Base-by-base conservation (phyloP, 306 rosid species). In the Acacia melanoxylon region DNA sequence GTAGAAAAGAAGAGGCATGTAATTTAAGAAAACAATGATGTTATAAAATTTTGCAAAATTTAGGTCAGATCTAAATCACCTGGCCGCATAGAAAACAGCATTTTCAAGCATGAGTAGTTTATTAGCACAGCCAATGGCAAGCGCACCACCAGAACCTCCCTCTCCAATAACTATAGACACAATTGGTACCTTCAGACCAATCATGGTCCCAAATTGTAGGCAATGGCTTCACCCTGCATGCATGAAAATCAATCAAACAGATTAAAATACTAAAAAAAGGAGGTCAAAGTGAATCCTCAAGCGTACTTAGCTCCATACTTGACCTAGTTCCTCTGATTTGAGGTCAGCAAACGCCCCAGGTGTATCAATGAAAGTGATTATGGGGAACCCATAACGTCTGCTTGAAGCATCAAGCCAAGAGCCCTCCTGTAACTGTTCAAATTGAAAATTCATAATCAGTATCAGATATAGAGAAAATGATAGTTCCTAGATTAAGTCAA, bases 141-240 rank as follows among this genome's bases (percentile, higher is more conserved):
- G 98, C 63, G 99, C 99, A 83, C 99, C 99, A 74, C 99, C 99
- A 77, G 99, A 95, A 69, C 99, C 99, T 77, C 99, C 99, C 92
- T 95, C 99, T 71, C 99, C 99, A 59, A 95, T 92, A 87, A 95
- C 97, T 58, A 95, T 92, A 46, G 98, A 92, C 63, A 95, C 35
- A 76, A 95, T 52, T 33, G 99, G 99, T 80, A 95, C 98, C 89
- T 93, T 95, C 85, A 95, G 86, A 80, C 97, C 99, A 75, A 95
- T 93, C 99, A 93, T 95, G 70, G 93, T 69, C 83, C 96, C 92
- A 95, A 84, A 85, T 95, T 95, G 41, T 92, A 91, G 73, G 99
- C 99, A 87, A 95, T 95, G 48, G 99, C 98, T 90, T 95, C 99
- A 77, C 99, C 99, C 99, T 95, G 92, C 85, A 88, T 66, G 78